A percentile compares a stretch with the other conserved stretches of the same genome.
Conservation (phyloP, 805 yeast genomes). For the Kockiozyma suomiensis region DNA sequence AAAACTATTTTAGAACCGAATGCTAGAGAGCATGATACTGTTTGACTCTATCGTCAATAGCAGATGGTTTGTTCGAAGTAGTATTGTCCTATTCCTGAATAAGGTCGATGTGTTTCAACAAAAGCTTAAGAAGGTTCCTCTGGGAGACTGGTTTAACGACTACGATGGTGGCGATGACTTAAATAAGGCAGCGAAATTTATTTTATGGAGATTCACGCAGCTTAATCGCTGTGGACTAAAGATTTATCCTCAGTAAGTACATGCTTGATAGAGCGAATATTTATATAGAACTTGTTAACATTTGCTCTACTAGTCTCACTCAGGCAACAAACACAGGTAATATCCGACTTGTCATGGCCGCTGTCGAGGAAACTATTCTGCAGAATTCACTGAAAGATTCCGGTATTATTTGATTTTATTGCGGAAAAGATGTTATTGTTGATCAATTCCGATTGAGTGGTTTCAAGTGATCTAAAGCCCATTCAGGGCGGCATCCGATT, state of each 20-base stretch:
- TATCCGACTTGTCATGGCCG: conserved; percentile 81
- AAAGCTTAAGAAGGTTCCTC: conserved; percentile 76
- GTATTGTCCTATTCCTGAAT: conserved; percentile 82
- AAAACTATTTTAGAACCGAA: conserved; percentile 53
- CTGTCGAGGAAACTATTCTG: conserved; percentile 76
- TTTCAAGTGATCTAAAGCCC: no score
- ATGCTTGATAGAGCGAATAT: not conserved
- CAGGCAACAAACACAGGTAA: conserved; percentile 94
- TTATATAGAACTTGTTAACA: not conserved
- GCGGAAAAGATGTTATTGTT: no score
- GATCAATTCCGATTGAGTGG: no score
- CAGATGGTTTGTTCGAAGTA: conserved; percentile 87
- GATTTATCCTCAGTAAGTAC: conserved; percentile 67
- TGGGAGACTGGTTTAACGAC: conserved; percentile 83
- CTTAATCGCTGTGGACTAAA: conserved; percentile 79
- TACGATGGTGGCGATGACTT: conserved; percentile 79
- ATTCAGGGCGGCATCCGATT: no score
- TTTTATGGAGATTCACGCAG: conserved; percentile 85
- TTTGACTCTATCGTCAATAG: conserved; percentile 91
- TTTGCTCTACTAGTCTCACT: conserved; percentile 53
- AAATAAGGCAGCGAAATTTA: conserved; percentile 87
- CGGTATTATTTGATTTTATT: conserved; percentile 55
- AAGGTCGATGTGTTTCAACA: conserved; percentile 89
- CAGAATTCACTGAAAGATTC: conserved; percentile 76
- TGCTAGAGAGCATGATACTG: conserved; percentile 78